phyloP scores from a whole-genome alignment of 768 basidiomycete genomes.

The Tremella yokohamensis region DNA sequence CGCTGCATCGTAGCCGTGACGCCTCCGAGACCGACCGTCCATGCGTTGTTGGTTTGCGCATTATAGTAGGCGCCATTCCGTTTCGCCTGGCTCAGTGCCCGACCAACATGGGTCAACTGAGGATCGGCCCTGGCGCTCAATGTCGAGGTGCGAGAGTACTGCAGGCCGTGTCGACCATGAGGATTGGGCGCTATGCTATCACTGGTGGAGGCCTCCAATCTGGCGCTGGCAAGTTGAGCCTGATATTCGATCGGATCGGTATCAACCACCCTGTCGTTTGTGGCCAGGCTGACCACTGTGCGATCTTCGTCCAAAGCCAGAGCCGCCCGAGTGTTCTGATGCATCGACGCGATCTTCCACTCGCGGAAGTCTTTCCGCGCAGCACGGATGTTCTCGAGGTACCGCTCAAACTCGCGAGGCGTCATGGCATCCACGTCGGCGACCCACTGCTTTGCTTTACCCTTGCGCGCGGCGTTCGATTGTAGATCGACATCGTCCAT shows the following conservation, averaged over 20 bases:
- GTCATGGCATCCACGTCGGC: slow-evolving; percentile 36
- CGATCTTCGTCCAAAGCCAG: slow-evolving; percentile 10
- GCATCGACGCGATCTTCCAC: slow-evolving; percentile 1
- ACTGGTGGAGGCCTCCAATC: slow-evolving; percentile 29
- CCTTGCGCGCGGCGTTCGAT: no score
- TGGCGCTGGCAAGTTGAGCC: slow-evolving; percentile 7
- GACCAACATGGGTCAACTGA: neutral
- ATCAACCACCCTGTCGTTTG: neutral
- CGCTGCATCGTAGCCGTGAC: neutral
- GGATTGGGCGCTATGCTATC: neutral
- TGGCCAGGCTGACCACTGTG: slow-evolving; percentile 22
- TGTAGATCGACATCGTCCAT: neutral
- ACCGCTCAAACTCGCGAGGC: slow-evolving; percentile 27
- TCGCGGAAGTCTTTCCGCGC: slow-evolving; percentile 7
- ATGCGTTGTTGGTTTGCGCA: neutral
- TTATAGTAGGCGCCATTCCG: neutral
- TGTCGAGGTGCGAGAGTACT: neutral
- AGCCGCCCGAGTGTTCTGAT: neutral
- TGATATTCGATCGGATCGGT: slow-evolving; percentile 16
- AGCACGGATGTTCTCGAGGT: slow-evolving; percentile 24
- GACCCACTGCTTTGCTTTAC: neutral
- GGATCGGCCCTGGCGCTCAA: neutral
- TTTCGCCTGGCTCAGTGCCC: neutral
- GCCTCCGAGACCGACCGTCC: neutral
- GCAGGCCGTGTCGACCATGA: neutral